These are phyloP conservation scores for Pythium chondricola DNA, from an alignment of 352 stramenopile genomes.

Conservation along the genomic window DNA sequence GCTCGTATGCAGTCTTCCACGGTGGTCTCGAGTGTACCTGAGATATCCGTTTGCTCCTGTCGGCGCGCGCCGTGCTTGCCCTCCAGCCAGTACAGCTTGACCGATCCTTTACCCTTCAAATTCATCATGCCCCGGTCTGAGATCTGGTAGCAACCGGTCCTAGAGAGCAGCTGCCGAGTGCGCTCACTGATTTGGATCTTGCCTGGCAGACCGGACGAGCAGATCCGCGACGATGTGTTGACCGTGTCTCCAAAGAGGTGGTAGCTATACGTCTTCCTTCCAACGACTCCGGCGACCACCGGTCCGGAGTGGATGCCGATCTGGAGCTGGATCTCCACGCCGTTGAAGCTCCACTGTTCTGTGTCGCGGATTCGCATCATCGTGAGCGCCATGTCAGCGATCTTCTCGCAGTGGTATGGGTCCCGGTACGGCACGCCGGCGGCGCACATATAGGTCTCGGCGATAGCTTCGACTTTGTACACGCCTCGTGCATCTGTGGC, in stretches of 20 bases:
- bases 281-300: constrained; percentile 78
- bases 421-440: constrained; percentile 56
- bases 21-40: constrained; percentile 27
- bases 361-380: constrained; percentile 70
- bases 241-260: constrained; percentile 84
- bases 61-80: constrained; percentile 30
- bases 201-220: constrained; percentile 53
- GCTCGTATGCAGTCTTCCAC: constrained; percentile 50
- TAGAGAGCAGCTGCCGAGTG: constrained; percentile 38
- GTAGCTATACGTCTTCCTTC: constrained; percentile 76
- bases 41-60: constrained; percentile 25
- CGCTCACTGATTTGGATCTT: constrained; percentile 68
- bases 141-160: constrained; percentile 43
- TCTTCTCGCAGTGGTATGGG: constrained; percentile 62
- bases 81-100: constrained; percentile 65
- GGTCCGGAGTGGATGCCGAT: constrained; percentile 80
- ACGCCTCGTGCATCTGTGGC: constrained; percentile 61
- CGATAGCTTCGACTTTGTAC: constrained; percentile 87
- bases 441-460: constrained; percentile 80
- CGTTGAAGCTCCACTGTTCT: constrained; percentile 65
- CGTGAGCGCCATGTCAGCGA: constrained; percentile 70
- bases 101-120: constrained; percentile 68
- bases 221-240: constrained; percentile 77
- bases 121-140: constrained; percentile 59
- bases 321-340: constrained; percentile 67